A percentile compares a stretch with the other conserved stretches of the same genome.
phyloP scores from a whole-genome alignment of 768 basidiomycete genomes.

The Leccinum boreale region DNA sequence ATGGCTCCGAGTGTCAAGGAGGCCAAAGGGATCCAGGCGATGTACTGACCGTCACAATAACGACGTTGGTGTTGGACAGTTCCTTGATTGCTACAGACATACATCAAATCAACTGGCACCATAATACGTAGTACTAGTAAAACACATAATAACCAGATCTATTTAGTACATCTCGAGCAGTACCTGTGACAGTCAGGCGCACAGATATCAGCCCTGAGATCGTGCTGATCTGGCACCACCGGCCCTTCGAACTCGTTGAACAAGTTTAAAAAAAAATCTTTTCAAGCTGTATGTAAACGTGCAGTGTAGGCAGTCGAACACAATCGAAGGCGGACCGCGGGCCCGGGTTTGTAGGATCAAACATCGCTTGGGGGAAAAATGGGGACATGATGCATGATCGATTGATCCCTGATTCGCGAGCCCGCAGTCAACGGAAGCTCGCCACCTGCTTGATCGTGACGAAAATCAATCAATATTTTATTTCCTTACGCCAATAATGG shows the following conservation, averaged over 20 bases:
- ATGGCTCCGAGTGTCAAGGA: conserved; percentile 41
- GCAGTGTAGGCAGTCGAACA: not conserved
- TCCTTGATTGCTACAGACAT: conserved; percentile 55
- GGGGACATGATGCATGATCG: not conserved
- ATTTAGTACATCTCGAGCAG: not conserved
- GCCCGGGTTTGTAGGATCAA: not conserved
- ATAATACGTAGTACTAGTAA: no score
- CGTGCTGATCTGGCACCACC: conserved; percentile 67
- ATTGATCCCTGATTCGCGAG: no score
- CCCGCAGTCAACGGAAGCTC: not conserved
- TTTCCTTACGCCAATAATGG: not conserved
- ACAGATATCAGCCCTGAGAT: conserved; percentile 65
- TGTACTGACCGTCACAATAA: conserved; percentile 66
- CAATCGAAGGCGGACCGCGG: not conserved
- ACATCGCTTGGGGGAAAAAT: not conserved
- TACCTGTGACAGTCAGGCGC: conserved; percentile 46
- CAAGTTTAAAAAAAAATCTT: not conserved
- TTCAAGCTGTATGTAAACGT: not conserved
- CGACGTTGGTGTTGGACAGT: conserved; percentile 63
- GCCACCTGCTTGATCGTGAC: not conserved
- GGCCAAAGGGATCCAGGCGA: conserved; percentile 60
- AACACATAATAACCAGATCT: conserved; percentile 16
- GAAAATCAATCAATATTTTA: not conserved
- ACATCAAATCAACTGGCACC: conserved; percentile 16
- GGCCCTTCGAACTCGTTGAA: conserved; percentile 31